These are phyloP conservation scores for Ceratocystis alfenasii DNA, from an alignment of 2,329 filamentous ascomycete genomes.

Conservation along the genomic window DNA sequence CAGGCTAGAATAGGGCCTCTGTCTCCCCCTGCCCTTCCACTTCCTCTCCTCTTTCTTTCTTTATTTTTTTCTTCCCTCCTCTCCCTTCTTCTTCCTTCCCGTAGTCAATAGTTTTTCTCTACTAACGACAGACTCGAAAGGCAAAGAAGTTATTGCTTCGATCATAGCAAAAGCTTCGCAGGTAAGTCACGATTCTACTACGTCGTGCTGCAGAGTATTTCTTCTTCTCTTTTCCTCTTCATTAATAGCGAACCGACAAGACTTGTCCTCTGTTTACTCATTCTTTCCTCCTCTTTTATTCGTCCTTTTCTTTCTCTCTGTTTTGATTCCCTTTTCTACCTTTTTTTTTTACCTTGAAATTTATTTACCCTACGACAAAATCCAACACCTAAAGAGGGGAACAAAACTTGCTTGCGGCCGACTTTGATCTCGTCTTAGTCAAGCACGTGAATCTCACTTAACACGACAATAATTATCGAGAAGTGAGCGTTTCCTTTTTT, in stretches of 20 bases:
- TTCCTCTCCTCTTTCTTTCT: neutral
- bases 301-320: neutral
- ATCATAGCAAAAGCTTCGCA: slow-evolving; percentile 8
- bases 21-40: neutral
- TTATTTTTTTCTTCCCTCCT: neutral
- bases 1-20: slow-evolving; percentile 1
- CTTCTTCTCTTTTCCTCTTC: slow-evolving; percentile 13
- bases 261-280: slow-evolving; percentile 7
- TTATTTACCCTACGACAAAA: slow-evolving; percentile 11
- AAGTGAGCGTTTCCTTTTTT: neutral
- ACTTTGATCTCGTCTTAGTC: neutral
- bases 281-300: neutral
- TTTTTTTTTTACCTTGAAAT: slow-evolving; percentile 1
- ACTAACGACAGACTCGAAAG: slow-evolving; percentile 2
- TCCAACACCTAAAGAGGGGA: slow-evolving; percentile 6
- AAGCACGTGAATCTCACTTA: too few relatives aligned
- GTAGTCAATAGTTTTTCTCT: slow-evolving; percentile 6
- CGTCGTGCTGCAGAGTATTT: slow-evolving; percentile 14
- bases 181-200: slow-evolving; percentile 6
- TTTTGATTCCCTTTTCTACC: neutral
- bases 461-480: neutral
- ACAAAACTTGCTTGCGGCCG: neutral
- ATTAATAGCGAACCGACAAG: slow-evolving; percentile 5
- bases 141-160: neutral
- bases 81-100: slow-evolving; percentile 11